Evolutionary conservation across 176 grass and related monocot genomes (phyloP).

Genomic region (Hyparrhenia diplandra): DNA sequence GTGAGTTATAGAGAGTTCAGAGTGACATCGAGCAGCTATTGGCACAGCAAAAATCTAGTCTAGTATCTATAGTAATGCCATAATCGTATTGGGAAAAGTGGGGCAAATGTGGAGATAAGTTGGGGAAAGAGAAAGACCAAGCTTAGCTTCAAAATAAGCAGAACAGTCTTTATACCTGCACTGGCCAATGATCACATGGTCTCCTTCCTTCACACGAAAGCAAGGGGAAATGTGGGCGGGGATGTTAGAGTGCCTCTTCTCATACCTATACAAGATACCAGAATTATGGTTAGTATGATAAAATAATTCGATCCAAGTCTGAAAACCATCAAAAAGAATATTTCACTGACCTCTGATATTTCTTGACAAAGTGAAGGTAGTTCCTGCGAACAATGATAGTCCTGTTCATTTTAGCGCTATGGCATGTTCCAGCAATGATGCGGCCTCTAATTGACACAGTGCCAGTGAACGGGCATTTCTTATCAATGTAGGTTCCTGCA

Average conservation of each 20-base stretch:
- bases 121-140: neutral
- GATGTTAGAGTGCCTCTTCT: conserved; percentile 47
- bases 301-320: neutral
- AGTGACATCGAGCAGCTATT: neutral
- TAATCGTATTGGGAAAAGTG: neutral
- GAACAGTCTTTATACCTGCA: neutral
- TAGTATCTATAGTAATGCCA: neutral
- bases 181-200: conserved; percentile 20
- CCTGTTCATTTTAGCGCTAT: conserved; percentile 40
- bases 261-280: conserved; percentile 16
- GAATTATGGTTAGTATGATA: neutral
- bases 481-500: conserved; percentile 42
- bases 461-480: conserved; percentile 39
- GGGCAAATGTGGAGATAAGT: neutral
- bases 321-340: neutral
- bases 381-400: conserved; percentile 37
- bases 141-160: neutral
- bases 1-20: neutral
- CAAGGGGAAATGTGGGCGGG: conserved; percentile 33
- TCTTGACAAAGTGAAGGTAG: conserved; percentile 43
- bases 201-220: conserved; percentile 36
- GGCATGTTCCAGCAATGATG: conserved; percentile 38
- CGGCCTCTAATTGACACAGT: conserved; percentile 36
- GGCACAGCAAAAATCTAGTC: neutral
- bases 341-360: conserved; percentile 24